Evolutionary conservation across 345 rosid species (phyloP).

Genomic region (Cardiospermum halicacabum): DNA sequence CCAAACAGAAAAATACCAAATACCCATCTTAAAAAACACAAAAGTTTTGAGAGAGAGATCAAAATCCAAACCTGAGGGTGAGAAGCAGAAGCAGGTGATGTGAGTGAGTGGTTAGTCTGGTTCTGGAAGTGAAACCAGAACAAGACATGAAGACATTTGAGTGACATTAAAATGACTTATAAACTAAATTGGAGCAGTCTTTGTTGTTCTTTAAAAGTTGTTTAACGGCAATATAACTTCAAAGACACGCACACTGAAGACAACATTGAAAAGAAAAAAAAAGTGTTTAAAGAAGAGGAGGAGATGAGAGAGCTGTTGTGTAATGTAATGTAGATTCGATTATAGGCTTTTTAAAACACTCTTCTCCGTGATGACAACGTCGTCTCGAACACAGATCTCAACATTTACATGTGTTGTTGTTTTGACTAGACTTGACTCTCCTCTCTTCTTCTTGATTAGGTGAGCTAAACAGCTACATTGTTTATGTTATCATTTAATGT

Average conservation of each 20-base stretch:
- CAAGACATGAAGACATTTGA: neutral
- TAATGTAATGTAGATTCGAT: conserved; percentile 8
- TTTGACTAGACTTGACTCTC: neutral
- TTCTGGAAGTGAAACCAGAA: neutral
- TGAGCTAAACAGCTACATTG: no score
- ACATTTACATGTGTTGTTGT: neutral
- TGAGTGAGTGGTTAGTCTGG: neutral
- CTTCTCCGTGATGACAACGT: conserved; percentile 7
- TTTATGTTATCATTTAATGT: no score
- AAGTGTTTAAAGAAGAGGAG: neutral
- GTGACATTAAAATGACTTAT: neutral
- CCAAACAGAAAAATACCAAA: neutral
- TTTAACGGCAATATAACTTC: conserved; percentile 26
- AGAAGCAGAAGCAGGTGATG: neutral
- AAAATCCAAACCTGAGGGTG: neutral
- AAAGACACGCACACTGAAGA: conserved; percentile 15
- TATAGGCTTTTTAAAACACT: neutral
- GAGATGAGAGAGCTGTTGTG: neutral
- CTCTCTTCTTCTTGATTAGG: no score
- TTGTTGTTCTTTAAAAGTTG: neutral
- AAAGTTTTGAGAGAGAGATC: neutral
- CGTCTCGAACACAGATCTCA: conserved; percentile 9
- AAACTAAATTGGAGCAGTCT: neutral
- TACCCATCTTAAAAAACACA: neutral
- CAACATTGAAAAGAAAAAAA: neutral